A percentile compares a stretch with the other conserved stretches of the same genome.
phyloP scores from a whole-genome alignment of 2,329 filamentous ascomycete genomes.

The Coniochaeta sp. region DNA sequence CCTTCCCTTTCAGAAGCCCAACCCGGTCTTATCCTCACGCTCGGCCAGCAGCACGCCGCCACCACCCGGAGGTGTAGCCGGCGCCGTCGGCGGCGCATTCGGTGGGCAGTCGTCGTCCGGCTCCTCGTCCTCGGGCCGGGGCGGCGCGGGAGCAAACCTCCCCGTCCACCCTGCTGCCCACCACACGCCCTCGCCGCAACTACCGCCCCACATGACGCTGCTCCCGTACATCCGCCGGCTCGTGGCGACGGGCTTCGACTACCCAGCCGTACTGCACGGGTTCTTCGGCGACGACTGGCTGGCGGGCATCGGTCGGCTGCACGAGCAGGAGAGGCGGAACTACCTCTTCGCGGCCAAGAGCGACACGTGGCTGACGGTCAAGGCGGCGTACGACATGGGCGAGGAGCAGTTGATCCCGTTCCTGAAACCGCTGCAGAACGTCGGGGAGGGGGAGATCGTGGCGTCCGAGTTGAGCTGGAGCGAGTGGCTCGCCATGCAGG shows the following conservation, averaged over 20 bases:
- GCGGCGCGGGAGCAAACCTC: constrained; percentile 8
- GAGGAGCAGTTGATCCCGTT: constrained; percentile 82
- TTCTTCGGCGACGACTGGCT: constrained; percentile 96
- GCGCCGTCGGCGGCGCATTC: constrained; percentile 22
- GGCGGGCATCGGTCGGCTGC: constrained; percentile 70
- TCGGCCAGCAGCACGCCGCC: constrained; percentile 24
- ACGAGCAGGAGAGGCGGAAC: constrained; percentile 86
- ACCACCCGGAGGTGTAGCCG: constrained; percentile 18
- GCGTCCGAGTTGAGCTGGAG: constrained; percentile 82
- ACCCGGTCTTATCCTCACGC: constrained; percentile 36
- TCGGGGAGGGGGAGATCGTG: constrained; percentile 72
- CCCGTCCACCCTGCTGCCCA: constrained; percentile 8
- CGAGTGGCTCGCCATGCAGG: constrained; percentile 93
- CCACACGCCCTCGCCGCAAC: constrained; percentile 14
- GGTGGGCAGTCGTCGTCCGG: background rate
- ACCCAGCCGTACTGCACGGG: constrained; percentile 77
- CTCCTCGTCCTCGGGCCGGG: background rate
- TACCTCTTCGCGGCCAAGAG: constrained; percentile 95
- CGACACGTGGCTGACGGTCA: constrained; percentile 81
- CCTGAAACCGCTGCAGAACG: constrained; percentile 71
- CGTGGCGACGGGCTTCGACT: constrained; percentile 87
- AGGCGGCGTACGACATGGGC: constrained; percentile 82
- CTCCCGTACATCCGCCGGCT: constrained; percentile 87
- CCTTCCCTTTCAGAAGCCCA: constrained; percentile 71
- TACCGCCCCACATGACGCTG: constrained; percentile 52